phyloP scores from a whole-genome alignment of 1,139 yeast species.

The Hansenula lynferdii region DNA sequence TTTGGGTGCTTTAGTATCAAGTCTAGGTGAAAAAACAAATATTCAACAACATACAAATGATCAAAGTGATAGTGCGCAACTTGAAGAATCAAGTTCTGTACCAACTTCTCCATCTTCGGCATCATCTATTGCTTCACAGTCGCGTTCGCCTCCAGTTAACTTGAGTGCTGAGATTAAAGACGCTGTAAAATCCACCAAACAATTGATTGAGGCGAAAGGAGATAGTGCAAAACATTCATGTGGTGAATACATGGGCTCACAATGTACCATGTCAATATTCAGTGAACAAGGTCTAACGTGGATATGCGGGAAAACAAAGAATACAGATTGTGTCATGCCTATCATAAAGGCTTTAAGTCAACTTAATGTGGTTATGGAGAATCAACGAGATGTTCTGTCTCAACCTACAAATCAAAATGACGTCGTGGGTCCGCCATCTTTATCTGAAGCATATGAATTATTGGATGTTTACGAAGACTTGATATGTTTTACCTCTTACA shows the following conservation, averaged over 20 bases:
- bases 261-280: conserved; percentile 31
- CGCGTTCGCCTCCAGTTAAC: neutral
- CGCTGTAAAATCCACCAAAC: neutral
- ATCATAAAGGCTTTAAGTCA: neutral
- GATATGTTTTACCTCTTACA: neutral
- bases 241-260: conserved; percentile 18
- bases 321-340: conserved; percentile 7
- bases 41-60: neutral
- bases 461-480: neutral
- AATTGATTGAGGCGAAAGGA: conserved; percentile 27
- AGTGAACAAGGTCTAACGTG: conserved; percentile 33
- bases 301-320: conserved; percentile 27
- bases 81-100: neutral
- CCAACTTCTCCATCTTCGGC: neutral
- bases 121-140: neutral
- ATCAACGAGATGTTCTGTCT: conserved; percentile 18
- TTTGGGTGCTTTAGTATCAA: neutral
- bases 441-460: neutral
- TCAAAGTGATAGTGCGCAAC: neutral
- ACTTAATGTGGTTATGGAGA: conserved; percentile 13
- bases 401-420: conserved; percentile 20
- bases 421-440: conserved; percentile 24
- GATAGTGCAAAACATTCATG: conserved; percentile 26
- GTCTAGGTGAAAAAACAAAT: neutral
- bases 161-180: neutral